A percentile compares a stretch with the other conserved stretches of the same genome.
These are phyloP conservation scores for Pythium guiyangense DNA, from an alignment of 352 stramenopile genomes.

Conservation along the genomic window DNA sequence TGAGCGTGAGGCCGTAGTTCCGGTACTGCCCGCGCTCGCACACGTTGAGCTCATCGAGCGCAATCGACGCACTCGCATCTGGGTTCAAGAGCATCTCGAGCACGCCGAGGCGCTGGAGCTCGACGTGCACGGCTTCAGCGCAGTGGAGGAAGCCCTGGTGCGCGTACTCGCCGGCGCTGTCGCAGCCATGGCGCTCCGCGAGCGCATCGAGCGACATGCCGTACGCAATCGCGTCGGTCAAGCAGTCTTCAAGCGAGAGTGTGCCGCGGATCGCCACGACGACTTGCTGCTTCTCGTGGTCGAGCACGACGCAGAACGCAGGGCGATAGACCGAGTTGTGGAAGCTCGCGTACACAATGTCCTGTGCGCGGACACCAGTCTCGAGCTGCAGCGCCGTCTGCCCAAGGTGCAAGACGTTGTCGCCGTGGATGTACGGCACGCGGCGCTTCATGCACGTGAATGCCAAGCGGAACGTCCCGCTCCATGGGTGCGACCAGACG, in stretches of 20 bases:
- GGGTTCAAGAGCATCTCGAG: conserved; percentile 86
- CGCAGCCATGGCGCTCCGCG: conserved; percentile 59
- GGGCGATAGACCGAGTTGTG: conserved; percentile 76
- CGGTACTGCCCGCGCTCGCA: conserved; percentile 57
- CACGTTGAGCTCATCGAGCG: conserved; percentile 47
- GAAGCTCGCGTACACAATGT: conserved; percentile 84
- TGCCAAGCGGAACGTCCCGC: conserved; percentile 61
- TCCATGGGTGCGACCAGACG: conserved; percentile 88
- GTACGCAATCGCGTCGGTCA: conserved; percentile 85
- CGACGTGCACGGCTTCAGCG: conserved; percentile 66
- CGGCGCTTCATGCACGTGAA: conserved; percentile 72
- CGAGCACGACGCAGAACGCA: conserved; percentile 77
- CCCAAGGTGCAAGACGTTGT: conserved; percentile 81
- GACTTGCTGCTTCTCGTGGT: conserved; percentile 67
- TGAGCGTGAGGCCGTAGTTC: conserved; percentile 72
- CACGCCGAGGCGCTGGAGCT: conserved; percentile 64
- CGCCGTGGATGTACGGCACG: conserved; percentile 66
- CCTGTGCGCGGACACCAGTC: conserved; percentile 45
- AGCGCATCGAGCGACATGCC: conserved; percentile 70
- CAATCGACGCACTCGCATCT: conserved; percentile 36
- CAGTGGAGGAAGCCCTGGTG: conserved; percentile 83
- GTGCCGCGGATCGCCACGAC: conserved; percentile 82
- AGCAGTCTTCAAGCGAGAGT: conserved; percentile 82
- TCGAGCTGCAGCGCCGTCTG: conserved; percentile 81
- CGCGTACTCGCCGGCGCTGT: conserved; percentile 64